Evolutionary conservation across 1,139 yeast genomes (phyloP).

Genomic region (Suhomyces yuchorum): DNA sequence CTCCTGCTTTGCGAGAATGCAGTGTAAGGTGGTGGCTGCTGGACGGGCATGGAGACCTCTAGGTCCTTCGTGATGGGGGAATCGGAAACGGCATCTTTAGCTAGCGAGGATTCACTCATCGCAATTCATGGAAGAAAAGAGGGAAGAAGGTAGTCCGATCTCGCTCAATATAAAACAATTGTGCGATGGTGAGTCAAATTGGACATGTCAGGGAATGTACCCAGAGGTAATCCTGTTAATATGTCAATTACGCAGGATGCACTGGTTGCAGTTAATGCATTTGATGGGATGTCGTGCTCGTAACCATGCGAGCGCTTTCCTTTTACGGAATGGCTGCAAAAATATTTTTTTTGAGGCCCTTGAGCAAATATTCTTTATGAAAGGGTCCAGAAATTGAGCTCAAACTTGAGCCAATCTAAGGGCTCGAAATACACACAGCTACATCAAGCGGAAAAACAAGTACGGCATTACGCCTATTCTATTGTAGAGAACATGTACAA

Average conservation of each 20-base stretch:
- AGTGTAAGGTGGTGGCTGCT: slow-evolving; percentile 11
- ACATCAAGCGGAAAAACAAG: background rate
- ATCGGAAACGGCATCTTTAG: background rate
- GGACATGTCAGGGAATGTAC: background rate
- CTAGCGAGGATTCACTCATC: background rate
- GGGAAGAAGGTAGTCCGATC: background rate
- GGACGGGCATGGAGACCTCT: background rate
- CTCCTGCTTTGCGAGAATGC: slow-evolving; percentile 21
- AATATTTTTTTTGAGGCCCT: background rate
- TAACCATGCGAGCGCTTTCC: background rate
- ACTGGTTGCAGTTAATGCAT: background rate
- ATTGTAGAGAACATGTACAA: background rate
- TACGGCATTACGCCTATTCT: background rate
- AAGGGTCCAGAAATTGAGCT: background rate
- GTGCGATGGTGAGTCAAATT: background rate
- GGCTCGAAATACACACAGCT: background rate
- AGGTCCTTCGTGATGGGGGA: background rate
- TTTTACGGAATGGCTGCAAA: slow-evolving; percentile 1
- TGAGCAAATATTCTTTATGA: background rate
- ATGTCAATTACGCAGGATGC: background rate
- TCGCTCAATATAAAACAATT: background rate
- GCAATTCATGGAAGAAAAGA: background rate
- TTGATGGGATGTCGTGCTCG: background rate
- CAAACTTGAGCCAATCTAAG: background rate
- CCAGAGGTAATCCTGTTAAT: background rate